Percentiles rank a stretch among this genome's conserved stretches.
These are phyloP conservation scores for Venturia oleaginea DNA, from an alignment of 2,329 filamentous ascomycete species.

Conservation along the genomic window DNA sequence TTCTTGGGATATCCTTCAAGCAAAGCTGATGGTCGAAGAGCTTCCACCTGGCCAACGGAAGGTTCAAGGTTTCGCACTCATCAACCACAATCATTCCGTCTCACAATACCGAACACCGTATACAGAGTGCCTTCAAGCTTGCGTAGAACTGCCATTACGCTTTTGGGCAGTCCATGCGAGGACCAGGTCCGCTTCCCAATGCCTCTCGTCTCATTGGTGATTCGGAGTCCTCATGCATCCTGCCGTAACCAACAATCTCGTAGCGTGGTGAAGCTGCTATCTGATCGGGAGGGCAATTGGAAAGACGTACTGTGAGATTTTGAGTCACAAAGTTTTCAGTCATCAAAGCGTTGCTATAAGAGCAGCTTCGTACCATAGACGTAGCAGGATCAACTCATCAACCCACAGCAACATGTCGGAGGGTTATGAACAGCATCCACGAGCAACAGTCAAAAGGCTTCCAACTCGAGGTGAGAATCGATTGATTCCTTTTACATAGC, in stretches of 20 bases:
- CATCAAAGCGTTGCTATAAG: background rate
- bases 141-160: background rate
- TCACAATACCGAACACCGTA: background rate
- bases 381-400: background rate
- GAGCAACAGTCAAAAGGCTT: constrained; percentile 11
- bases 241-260: background rate
- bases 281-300: background rate
- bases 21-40: too few relatives aligned
- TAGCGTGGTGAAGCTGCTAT: background rate
- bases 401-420: background rate
- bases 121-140: background rate
- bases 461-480: constrained; percentile 10
- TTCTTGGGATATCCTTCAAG: too few relatives aligned
- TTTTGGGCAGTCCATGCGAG: constrained; percentile 3
- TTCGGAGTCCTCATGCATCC: background rate
- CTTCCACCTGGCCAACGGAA: too few relatives aligned
- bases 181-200: background rate
- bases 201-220: background rate
- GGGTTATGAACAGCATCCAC: constrained; percentile 11
- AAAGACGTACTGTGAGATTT: background rate
- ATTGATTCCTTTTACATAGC: background rate
- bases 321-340: background rate
- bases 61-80: too few relatives aligned
- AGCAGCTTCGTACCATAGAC: background rate
- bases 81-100: background rate